A percentile compares a stretch with the other conserved stretches of the same genome.
Evolutionary conservation across 1,284 basidiomycete species (phyloP).

Genomic region (Bondarzewia mesenterica): DNA sequence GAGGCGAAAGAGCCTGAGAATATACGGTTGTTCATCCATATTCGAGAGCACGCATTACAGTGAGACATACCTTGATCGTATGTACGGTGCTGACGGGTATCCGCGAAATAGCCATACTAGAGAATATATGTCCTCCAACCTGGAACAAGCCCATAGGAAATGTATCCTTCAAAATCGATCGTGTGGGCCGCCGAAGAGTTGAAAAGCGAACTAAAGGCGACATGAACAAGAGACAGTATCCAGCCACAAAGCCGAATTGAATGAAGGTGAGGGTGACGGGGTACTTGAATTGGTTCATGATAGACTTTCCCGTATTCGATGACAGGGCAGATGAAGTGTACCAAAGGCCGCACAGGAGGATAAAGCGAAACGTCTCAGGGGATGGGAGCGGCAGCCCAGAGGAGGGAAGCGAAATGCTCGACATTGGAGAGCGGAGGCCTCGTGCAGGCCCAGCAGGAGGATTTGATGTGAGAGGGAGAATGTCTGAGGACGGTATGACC

Average conservation of each 20-base stretch:
- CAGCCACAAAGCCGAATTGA: slow-evolving; percentile 92
- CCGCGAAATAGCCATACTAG: slow-evolving; percentile 91
- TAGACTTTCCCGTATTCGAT: slow-evolving; percentile 84
- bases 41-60: slow-evolving; percentile 2
- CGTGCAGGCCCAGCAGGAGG: not conserved
- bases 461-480: slow-evolving; percentile 4
- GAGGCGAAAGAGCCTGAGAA: slow-evolving; percentile 82
- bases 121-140: slow-evolving; percentile 96
- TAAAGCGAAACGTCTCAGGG: slow-evolving; percentile 34
- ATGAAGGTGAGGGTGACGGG: slow-evolving; percentile 93
- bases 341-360: slow-evolving; percentile 72
- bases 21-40: not conserved
- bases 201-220: slow-evolving; percentile 62
- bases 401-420: slow-evolving; percentile 3
- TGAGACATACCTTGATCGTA: slow-evolving; percentile 83
- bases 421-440: not conserved
- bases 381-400: slow-evolving; percentile 16
- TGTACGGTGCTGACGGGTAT: slow-evolving; percentile 98
- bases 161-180: slow-evolving; percentile 69
- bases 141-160: slow-evolving; percentile 92
- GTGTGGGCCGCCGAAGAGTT: slow-evolving; percentile 61
- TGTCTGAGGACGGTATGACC: slow-evolving; percentile 5
- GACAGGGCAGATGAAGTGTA: slow-evolving; percentile 81
- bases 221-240: slow-evolving; percentile 79
- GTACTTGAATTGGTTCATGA: slow-evolving; percentile 82